Percentiles rank a stretch among this genome's conserved stretches.
These are phyloP conservation scores for Sequoia sempervirens DNA, from an alignment of 75 land plant genomes.

Conservation along the genomic window DNA sequence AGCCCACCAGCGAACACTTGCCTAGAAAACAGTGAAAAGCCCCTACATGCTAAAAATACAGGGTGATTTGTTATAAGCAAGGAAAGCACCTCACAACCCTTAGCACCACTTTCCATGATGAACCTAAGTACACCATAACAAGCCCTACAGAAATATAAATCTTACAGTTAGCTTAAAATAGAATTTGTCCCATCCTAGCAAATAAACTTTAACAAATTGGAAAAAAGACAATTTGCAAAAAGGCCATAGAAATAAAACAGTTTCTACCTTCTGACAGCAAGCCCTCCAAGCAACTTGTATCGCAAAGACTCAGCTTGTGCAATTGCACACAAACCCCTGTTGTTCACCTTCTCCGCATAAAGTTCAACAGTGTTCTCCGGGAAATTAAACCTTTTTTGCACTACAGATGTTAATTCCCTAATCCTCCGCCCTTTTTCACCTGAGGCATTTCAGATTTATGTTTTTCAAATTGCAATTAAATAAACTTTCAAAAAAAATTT, in stretches of 20 bases:
- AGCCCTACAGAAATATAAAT: constrained; percentile 42
- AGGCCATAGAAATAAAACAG: background rate
- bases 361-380: constrained; percentile 78
- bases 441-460: constrained; percentile 5
- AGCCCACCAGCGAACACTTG: background rate
- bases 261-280: constrained; percentile 75
- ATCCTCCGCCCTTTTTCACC: constrained; percentile 88
- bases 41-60: background rate
- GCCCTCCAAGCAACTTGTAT: constrained; percentile 86
- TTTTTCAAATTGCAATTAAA: background rate
- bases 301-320: constrained; percentile 86
- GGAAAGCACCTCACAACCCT: constrained; percentile 72
- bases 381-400: constrained; percentile 81
- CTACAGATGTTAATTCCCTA: constrained; percentile 73
- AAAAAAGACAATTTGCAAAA: background rate
- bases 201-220: background rate
- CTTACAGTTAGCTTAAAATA: background rate
- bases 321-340: constrained; percentile 77
- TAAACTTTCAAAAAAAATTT: background rate
- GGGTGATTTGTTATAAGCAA: constrained; percentile 23
- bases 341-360: constrained; percentile 93
- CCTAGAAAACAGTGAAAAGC: background rate
- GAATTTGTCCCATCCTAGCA: background rate
- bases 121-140: constrained; percentile 88
- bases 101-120: constrained; percentile 84